Evolutionary conservation across 257 asterid species (phyloP).

Genomic region (Nicotiana knightiana): DNA sequence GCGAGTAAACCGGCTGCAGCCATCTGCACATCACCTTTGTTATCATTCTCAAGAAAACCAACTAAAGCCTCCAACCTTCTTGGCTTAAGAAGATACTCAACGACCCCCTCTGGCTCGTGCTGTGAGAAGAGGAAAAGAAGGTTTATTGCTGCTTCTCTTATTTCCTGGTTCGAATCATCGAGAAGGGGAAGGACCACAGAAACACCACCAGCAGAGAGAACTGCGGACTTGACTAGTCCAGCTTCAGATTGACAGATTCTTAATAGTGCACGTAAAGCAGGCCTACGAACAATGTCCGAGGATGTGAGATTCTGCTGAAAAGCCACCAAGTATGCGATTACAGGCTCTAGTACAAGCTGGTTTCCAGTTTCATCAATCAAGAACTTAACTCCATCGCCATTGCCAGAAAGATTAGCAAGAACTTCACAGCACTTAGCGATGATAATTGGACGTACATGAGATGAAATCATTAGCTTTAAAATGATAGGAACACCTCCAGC

Average conservation of each 20-base stretch:
- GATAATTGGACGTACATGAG: conserved; percentile 24
- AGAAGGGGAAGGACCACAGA: conserved; percentile 48
- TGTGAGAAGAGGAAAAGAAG: conserved; percentile 55
- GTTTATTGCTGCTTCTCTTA: conserved; percentile 48
- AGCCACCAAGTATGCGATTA: conserved; percentile 30
- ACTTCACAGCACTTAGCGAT: conserved; percentile 43
- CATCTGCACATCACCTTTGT: conserved; percentile 47
- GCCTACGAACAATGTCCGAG: conserved; percentile 35
- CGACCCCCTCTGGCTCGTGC: conserved; percentile 59
- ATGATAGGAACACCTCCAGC: conserved; percentile 40
- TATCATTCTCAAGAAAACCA: conserved; percentile 47
- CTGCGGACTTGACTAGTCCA: conserved; percentile 49
- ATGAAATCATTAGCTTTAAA: conserved; percentile 31
- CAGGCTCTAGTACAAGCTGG: conserved; percentile 33
- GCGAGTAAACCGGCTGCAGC: conserved; percentile 65
- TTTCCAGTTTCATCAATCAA: conserved; percentile 35
- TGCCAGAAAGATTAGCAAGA: conserved; percentile 39
- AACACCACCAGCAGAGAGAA: conserved; percentile 46
- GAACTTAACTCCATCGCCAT: conserved; percentile 46
- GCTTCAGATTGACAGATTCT: conserved; percentile 53
- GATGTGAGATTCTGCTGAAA: conserved; percentile 43
- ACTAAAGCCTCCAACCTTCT: conserved; percentile 50
- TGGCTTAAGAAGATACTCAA: conserved; percentile 55
- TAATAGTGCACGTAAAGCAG: conserved; percentile 42
- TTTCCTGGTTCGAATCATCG: conserved; percentile 50